Percentiles rank a stretch among this genome's conserved stretches.
These are phyloP conservation scores for Pleomassaria siparia DNA, from an alignment of 2,329 filamentous ascomycete genomes.

Conservation along the genomic window DNA sequence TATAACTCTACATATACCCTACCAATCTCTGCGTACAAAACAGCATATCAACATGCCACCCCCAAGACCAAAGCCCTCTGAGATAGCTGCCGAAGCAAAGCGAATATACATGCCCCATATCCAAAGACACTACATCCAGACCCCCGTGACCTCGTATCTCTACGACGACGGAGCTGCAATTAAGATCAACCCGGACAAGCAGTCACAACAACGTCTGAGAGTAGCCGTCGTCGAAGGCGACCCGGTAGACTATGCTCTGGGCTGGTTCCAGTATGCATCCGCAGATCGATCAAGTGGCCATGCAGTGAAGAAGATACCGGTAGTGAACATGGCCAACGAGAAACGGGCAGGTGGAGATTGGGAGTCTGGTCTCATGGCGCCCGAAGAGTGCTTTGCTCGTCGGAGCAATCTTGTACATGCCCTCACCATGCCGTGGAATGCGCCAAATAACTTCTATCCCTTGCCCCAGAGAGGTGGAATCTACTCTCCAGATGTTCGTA, in stretches of 20 bases:
- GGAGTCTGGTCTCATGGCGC: slow-evolving; percentile 66
- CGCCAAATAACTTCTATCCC: slow-evolving; percentile 62
- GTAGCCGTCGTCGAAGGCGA: slow-evolving; percentile 50
- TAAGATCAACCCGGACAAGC: slow-evolving; percentile 51
- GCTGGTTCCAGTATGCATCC: slow-evolving; percentile 53
- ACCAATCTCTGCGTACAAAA: slow-evolving; percentile 1
- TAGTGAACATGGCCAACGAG: slow-evolving; percentile 75
- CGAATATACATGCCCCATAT: slow-evolving; percentile 68
- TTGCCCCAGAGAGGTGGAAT: slow-evolving; percentile 70
- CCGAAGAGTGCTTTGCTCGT: slow-evolving; percentile 73
- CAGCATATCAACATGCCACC: slow-evolving; percentile 53
- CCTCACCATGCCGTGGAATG: slow-evolving; percentile 60
- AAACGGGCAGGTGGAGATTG: slow-evolving; percentile 77
- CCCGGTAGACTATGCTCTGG: slow-evolving; percentile 56
- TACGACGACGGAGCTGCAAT: slow-evolving; percentile 47
- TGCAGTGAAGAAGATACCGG: slow-evolving; percentile 54
- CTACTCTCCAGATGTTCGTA: slow-evolving; percentile 68
- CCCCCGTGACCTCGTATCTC: slow-evolving; percentile 62
- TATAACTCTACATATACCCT: not conserved
- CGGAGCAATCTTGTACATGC: slow-evolving; percentile 73
- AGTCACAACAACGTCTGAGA: slow-evolving; percentile 42
- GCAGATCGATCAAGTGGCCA: slow-evolving; percentile 28
- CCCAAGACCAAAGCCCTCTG: slow-evolving; percentile 64
- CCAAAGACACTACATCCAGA: slow-evolving; percentile 55
- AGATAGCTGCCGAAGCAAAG: slow-evolving; percentile 74